These are phyloP conservation scores for Leptodontidium sp. DNA, from an alignment of 2,329 filamentous ascomycete species.

Conservation along the genomic window DNA sequence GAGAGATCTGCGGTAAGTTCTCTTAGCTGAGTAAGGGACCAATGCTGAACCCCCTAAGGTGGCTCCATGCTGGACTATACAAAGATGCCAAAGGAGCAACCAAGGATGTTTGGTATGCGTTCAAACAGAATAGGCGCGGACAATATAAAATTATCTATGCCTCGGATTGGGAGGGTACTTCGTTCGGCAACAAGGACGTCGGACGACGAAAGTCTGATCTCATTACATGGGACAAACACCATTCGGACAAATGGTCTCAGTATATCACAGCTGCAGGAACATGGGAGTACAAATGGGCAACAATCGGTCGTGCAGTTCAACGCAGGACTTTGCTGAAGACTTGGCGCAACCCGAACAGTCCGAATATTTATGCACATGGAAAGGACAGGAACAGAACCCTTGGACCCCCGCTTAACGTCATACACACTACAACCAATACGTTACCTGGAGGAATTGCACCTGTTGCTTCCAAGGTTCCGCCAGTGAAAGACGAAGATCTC, in stretches of 20 bases:
- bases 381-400: conserved; percentile 11
- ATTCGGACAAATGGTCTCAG: conserved; percentile 17
- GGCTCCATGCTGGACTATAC: conserved; percentile 33
- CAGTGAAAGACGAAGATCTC: background rate
- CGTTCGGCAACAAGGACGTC: conserved; percentile 15
- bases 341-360: conserved; percentile 20
- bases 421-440: conserved; percentile 5
- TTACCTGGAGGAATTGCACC: background rate
- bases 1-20: background rate
- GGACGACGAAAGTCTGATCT: conserved; percentile 27
- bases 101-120: conserved; percentile 31
- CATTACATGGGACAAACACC: conserved; percentile 30
- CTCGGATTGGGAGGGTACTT: background rate
- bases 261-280: conserved; percentile 23
- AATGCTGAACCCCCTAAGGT: conserved; percentile 10
- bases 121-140: conserved; percentile 1
- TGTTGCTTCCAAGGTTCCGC: background rate
- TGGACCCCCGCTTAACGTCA: conserved; percentile 28
- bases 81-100: background rate
- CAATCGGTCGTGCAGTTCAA: conserved; percentile 12
- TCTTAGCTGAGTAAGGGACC: too few relatives aligned
- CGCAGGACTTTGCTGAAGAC: conserved; percentile 10
- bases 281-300: conserved; percentile 16
- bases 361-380: conserved; percentile 26
- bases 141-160: conserved; percentile 21